Evolutionary conservation across 108 stramenopile genomes (phyloP).

Genomic region (Stephanodiscus triporus): DNA sequence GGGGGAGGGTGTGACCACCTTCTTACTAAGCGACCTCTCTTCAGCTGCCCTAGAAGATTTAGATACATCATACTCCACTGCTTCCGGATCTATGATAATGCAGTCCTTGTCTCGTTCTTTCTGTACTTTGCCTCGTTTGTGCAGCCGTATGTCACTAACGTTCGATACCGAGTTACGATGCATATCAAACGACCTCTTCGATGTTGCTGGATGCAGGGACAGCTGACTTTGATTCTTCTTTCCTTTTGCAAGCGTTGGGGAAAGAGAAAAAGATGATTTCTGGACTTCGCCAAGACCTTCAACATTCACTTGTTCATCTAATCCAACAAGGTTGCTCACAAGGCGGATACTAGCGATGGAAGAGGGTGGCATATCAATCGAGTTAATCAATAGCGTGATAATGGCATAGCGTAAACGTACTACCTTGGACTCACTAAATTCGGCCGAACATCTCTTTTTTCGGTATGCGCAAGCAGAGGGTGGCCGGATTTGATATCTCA

Average conservation of each 20-base stretch:
- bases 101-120: conserved; percentile 33
- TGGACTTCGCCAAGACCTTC: conserved; percentile 46
- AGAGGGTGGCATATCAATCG: neutral
- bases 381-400: neutral
- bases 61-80: neutral
- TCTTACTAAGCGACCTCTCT: conserved; percentile 7
- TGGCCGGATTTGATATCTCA: conserved; percentile 50
- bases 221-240: conserved; percentile 20
- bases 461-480: conserved; percentile 54
- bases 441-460: conserved; percentile 51
- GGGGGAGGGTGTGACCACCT: conserved; percentile 45
- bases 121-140: conserved; percentile 31
- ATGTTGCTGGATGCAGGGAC: conserved; percentile 1
- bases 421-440: conserved; percentile 33
- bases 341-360: conserved; percentile 50
- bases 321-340: conserved; percentile 68
- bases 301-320: conserved; percentile 52
- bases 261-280: conserved; percentile 44
- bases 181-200: conserved; percentile 29
- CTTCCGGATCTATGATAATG: conserved; percentile 22
- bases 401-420: neutral
- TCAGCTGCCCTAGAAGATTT: neutral
- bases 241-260: conserved; percentile 30
- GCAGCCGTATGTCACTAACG: conserved; percentile 34
- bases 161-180: conserved; percentile 43